Percentiles rank a stretch among this genome's conserved stretches.
Conservation (phyloP, 2,329 filamentous ascomycete genomes). For the Trichoderma atrobrunneum region DNA sequence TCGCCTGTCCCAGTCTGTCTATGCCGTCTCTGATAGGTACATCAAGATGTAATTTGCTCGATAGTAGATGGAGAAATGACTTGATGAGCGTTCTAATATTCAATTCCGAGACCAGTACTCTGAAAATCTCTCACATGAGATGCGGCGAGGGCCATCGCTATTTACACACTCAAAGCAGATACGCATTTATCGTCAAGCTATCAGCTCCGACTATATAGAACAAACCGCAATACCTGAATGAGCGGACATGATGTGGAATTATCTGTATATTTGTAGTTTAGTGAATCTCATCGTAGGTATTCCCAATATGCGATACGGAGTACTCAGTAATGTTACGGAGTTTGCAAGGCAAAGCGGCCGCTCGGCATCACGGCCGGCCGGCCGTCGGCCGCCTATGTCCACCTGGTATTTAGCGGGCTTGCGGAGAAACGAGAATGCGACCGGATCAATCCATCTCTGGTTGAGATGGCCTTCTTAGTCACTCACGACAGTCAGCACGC, state of each 20-base stretch:
- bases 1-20: background rate
- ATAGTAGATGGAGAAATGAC: background rate
- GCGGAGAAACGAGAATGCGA: background rate
- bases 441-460: background rate
- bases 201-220: background rate
- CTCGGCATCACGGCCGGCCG: background rate
- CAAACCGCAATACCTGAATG: background rate
- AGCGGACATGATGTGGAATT: background rate
- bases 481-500: background rate
- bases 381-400: constrained; percentile 5
- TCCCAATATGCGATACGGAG: background rate
- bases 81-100: background rate
- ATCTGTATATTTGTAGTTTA: background rate
- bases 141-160: background rate
- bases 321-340: background rate
- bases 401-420: background rate
- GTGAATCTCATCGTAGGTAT: background rate
- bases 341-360: background rate
- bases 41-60: background rate
- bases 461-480: background rate
- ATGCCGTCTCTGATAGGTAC: background rate
- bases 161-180: background rate
- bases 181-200: background rate
- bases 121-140: background rate
- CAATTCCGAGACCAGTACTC: background rate